Conservation (phyloP, 176 grass and related monocot genomes). For the Juncus effusus region DNA sequence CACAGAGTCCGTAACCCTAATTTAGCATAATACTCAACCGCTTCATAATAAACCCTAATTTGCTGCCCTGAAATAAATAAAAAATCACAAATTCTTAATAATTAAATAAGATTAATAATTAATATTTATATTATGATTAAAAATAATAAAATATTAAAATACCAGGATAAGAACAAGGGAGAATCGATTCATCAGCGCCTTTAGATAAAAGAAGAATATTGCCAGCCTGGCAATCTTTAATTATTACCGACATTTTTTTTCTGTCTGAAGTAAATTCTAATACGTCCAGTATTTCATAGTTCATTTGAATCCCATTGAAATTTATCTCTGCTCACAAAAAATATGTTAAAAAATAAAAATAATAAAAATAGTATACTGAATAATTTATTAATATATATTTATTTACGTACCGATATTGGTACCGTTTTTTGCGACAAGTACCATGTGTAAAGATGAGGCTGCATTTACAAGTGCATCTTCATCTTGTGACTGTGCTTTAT, state of each 20-base stretch:
- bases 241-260: slow-evolving; percentile 89
- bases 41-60: slow-evolving; percentile 75
- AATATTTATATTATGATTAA: slow-evolving; percentile 7
- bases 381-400: background rate
- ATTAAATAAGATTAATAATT: background rate
- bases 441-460: slow-evolving; percentile 77
- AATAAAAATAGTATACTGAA: background rate
- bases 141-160: slow-evolving; percentile 29
- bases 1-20: slow-evolving; percentile 85
- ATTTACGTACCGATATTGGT: slow-evolving; percentile 56
- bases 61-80: slow-evolving; percentile 58
- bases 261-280: slow-evolving; percentile 98
- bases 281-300: slow-evolving; percentile 80
- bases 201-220: slow-evolving; percentile 87
- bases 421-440: slow-evolving; percentile 76
- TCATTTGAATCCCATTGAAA: slow-evolving; percentile 58
- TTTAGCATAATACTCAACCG: slow-evolving; percentile 86
- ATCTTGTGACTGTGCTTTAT: slow-evolving; percentile 98
- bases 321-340: slow-evolving; percentile 57
- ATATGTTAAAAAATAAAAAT: slow-evolving; percentile 17
- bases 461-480: slow-evolving; percentile 99
- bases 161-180: slow-evolving; percentile 81
- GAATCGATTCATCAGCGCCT: slow-evolving; percentile 81
- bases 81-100: slow-evolving; percentile 1
- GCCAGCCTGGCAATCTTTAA: slow-evolving; percentile 69